phyloP scores from a whole-genome alignment of 768 basidiomycete species.

The Boletus coccyginus region DNA sequence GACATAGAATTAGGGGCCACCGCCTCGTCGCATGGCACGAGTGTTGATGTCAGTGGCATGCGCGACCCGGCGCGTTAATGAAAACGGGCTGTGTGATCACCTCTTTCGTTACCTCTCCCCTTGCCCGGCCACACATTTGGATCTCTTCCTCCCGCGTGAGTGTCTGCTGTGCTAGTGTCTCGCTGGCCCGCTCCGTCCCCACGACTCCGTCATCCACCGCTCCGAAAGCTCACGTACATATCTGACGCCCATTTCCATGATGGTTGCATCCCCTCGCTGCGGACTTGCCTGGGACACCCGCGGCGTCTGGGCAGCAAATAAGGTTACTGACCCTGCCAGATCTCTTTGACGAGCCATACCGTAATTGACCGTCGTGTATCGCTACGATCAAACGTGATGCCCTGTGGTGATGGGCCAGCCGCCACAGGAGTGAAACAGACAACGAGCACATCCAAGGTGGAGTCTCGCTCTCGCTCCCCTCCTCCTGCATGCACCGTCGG shows the following conservation, averaged over 20 bases:
- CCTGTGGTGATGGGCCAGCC: neutral
- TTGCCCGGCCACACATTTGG: neutral
- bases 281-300: neutral
- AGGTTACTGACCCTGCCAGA: neutral
- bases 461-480: neutral
- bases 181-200: neutral
- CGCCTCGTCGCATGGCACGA: conserved; percentile 5
- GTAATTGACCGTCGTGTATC: conserved; percentile 1
- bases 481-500: neutral
- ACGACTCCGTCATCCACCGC: too few relatives aligned
- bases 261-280: neutral
- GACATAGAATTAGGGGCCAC: neutral
- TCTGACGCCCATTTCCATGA: neutral
- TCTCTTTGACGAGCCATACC: neutral
- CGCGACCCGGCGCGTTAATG: conserved; percentile 9
- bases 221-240: neutral
- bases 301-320: neutral
- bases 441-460: neutral
- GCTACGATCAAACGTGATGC: conserved; percentile 13
- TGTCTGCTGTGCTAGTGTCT: neutral
- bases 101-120: too few relatives aligned
- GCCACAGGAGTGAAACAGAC: neutral
- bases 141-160: neutral
- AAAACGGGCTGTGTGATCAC: conserved; percentile 10
- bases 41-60: neutral